Evolutionary conservation across 441 rosid species (phyloP), one percentile per base, ranked within the genome.

Genomic region (Populus hybrid): DNA sequence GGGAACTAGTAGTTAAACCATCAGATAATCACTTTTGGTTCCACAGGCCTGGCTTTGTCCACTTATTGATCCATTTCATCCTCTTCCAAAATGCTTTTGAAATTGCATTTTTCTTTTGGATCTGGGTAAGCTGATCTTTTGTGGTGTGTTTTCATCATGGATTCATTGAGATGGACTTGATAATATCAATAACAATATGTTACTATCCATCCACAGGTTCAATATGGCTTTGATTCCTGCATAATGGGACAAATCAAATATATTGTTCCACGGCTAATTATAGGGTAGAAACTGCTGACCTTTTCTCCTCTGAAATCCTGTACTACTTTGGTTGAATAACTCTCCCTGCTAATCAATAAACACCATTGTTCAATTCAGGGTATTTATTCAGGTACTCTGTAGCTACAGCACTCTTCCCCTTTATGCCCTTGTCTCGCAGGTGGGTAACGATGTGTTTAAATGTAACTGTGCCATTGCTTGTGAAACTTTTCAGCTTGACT

Each of bases 381-480:
- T 73, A 28, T 11, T 92, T 69, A 82, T 95, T 75, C 99, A 95
- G 90, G 84, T 92, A 76, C 89, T 95, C 26, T 93, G 99, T 79
- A 92, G 98, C 75, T 95, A 93, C 85, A 93, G 98, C 77, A 95
- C 98, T 61, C 91, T 95, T 38, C 98, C 99, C 0, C 95, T 95
- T 2, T 95, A 95, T 28, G 98, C 95, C 28, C 88, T 93, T 40
- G 94, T 95, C 32, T 88, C 97, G 21, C 98, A 91, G 94, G 98
- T 95, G 26, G 53, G 76, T 9, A 12, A 35, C 40, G 69, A 73
- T 46, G 28, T 78, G 40, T 75, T 6, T 7, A 57, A 10, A 64
- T 24, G 28, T 19, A 10, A 42, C 35, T 36, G 21, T 3, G 50
- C 12, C 24, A 40, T 68, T 12, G n/a, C 70, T 42, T 26, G 21